Evolutionary conservation across 2,329 filamentous ascomycete species (phyloP).

Genomic region (Colletotrichum sp.): DNA sequence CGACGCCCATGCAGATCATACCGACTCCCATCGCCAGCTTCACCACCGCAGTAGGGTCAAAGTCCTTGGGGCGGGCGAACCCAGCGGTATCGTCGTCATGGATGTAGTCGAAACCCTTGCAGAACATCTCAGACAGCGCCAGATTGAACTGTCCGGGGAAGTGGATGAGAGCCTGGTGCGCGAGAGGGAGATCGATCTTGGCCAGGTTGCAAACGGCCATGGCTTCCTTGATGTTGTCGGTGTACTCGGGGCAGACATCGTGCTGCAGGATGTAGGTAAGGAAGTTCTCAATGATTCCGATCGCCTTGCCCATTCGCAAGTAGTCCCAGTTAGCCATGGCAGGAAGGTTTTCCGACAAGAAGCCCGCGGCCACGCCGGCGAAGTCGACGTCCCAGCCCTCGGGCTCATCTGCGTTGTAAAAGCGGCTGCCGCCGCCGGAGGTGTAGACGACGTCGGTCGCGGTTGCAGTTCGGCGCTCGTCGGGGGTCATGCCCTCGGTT

Average conservation of each 20-base stretch:
- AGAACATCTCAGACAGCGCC: constrained; percentile 74
- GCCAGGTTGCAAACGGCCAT: constrained; percentile 70
- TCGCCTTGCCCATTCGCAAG: constrained; percentile 61
- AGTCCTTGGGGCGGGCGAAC: constrained; percentile 39
- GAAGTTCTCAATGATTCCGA: constrained; percentile 80
- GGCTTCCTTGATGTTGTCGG: constrained; percentile 69
- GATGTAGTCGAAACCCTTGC: constrained; percentile 29
- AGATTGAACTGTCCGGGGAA: constrained; percentile 83
- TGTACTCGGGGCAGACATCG: constrained; percentile 84
- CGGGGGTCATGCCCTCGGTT: constrained; percentile 57
- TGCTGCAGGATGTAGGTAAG: constrained; percentile 87
- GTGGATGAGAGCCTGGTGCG: constrained; percentile 51
- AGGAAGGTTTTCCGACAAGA: constrained; percentile 63
- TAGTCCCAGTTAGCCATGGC: constrained; percentile 62
- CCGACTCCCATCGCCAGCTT: constrained; percentile 48
- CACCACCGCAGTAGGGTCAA: constrained; percentile 47
- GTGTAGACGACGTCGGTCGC: constrained; percentile 65
- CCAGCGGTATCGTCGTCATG: constrained; percentile 27
- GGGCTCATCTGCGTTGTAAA: constrained; percentile 53
- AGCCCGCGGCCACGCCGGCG: constrained; percentile 75
- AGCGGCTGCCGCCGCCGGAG: constrained; percentile 48
- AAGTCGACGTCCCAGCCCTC: constrained; percentile 84
- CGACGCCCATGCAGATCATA: background rate
- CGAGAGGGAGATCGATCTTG: constrained; percentile 68
- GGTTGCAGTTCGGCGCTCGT: constrained; percentile 67